Evolutionary conservation across 768 basidiomycete species (phyloP).

Genomic region (Naganishia randhawae): DNA sequence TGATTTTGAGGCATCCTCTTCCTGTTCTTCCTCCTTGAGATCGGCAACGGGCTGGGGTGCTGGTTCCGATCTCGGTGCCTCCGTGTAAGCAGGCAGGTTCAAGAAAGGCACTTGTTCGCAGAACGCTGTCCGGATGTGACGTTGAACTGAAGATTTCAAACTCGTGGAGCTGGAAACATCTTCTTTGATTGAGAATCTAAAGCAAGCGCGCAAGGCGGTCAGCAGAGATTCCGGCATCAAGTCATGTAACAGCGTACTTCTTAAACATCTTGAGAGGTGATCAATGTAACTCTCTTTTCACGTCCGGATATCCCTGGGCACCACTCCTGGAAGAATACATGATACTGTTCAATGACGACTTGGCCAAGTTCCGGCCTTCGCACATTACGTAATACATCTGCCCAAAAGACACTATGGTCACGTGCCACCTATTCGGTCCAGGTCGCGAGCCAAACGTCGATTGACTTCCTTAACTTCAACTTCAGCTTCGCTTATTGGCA

Average conservation of each 20-base stretch:
- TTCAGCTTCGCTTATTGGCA: neutral
- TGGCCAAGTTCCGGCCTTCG: too few species aligned
- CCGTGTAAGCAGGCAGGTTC: constrained; percentile 51
- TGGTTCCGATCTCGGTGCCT: constrained; percentile 45
- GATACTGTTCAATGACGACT: too few species aligned
- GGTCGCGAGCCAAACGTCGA: too few species aligned
- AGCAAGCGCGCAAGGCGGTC: neutral
- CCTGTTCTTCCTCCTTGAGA: constrained; percentile 32
- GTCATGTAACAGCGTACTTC: constrained; percentile 39
- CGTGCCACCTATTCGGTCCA: neutral
- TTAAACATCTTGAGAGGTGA: constrained; percentile 49
- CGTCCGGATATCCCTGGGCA: too few species aligned
- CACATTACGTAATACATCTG: constrained; percentile 14
- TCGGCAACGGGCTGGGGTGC: neutral
- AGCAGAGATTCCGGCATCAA: neutral
- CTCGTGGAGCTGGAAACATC: constrained; percentile 87
- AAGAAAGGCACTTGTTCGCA: constrained; percentile 67
- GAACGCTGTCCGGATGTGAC: constrained; percentile 73
- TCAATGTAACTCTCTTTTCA: neutral
- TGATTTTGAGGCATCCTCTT: constrained; percentile 19
- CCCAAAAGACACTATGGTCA: neutral
- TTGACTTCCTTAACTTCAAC: neutral
- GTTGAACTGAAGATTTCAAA: constrained; percentile 87
- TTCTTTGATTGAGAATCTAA: constrained; percentile 56
- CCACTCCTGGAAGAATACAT: too few species aligned